Percentiles rank a stretch among this genome's conserved stretches.
phyloP scores from a whole-genome alignment of 192 early-diverging fungal genomes.

The Rhizophagus prolifer region DNA sequence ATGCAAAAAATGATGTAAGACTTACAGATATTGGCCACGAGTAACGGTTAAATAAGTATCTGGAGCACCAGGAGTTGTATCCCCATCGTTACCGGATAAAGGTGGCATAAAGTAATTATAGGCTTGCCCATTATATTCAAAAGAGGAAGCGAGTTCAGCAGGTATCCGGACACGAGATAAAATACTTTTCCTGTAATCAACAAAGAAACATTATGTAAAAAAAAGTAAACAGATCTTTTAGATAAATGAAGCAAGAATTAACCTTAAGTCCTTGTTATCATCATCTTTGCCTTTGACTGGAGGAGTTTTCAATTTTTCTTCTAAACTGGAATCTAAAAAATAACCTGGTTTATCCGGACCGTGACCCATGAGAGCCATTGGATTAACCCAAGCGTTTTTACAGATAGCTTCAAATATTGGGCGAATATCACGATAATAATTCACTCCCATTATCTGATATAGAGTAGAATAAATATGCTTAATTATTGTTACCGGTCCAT shows the following conservation, averaged over 20 bases:
- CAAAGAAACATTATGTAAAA: constrained; percentile 7
- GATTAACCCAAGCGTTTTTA: constrained; percentile 23
- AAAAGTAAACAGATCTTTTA: too few species aligned
- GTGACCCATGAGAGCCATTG: constrained; percentile 12
- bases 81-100: constrained; percentile 24
- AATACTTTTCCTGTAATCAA: constrained; percentile 9
- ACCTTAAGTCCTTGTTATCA: constrained; percentile 20
- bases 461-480: too few species aligned
- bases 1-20: not conserved
- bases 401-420: constrained; percentile 21
- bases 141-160: not conserved
- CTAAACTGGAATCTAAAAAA: constrained; percentile 13
- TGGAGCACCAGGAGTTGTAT: not conserved
- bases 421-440: constrained; percentile 25
- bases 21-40: constrained; percentile 26
- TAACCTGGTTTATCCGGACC: constrained; percentile 1
- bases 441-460: not conserved
- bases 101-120: constrained; percentile 25
- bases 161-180: constrained; percentile 20
- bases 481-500: too few species aligned
- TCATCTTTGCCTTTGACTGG: too few species aligned
- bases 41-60: constrained; percentile 20
- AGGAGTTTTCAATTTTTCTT: too few species aligned
- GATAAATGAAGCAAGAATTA: not conserved
- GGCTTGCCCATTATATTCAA: constrained; percentile 10